Conservation (phyloP, 2,329 filamentous ascomycete genomes). For the Diaporthe velutina region DNA sequence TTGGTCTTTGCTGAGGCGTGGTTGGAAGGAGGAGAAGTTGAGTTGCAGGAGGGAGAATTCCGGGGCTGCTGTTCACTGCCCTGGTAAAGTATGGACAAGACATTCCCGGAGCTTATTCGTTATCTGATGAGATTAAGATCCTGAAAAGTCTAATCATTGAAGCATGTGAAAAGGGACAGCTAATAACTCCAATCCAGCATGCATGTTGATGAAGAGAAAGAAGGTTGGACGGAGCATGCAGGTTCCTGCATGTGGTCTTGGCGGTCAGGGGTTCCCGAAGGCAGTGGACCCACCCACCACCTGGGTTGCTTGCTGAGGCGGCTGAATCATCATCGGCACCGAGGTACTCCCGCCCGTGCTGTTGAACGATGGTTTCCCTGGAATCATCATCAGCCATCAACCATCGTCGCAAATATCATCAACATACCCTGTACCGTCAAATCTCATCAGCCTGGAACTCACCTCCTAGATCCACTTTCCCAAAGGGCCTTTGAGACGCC, state of each 20-base stretch:
- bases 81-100: neutral
- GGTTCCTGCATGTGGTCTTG: conserved; percentile 7
- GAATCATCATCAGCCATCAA: neutral
- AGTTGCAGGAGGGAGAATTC: neutral
- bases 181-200: neutral
- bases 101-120: neutral
- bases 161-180: conserved; percentile 10
- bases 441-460: no score
- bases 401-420: neutral
- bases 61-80: neutral
- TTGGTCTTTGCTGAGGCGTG: neutral
- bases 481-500: no score
- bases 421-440: neutral
- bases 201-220: neutral
- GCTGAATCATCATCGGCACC: neutral
- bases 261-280: neutral
- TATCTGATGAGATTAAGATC: neutral
- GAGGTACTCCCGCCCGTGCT: no score
- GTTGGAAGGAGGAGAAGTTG: neutral
- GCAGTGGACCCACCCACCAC: neutral
- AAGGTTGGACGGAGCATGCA: neutral
- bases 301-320: neutral
- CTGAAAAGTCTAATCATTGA: neutral
- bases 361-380: no score
- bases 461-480: no score